These are phyloP conservation scores for Pontederia paniculata DNA, from an alignment of 176 grass and related monocot genomes.

Conservation along the genomic window DNA sequence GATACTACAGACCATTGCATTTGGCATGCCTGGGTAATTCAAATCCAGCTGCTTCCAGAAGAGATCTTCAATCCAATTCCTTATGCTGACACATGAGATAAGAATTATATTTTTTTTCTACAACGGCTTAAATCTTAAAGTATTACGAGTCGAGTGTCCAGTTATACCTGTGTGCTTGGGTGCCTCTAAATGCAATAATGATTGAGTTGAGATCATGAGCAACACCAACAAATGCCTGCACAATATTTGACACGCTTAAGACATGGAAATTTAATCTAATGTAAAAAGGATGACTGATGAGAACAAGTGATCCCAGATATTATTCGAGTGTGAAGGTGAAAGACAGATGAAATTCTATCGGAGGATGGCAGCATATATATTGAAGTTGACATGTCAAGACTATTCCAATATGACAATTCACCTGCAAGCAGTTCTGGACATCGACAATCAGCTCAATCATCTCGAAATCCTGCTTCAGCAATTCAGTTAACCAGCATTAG, in stretches of 20 bases:
- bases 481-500: constrained; percentile 12
- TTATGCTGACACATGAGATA: constrained; percentile 31
- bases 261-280: too few relatives aligned
- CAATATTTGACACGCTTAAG: background rate
- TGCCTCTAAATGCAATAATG: constrained; percentile 92
- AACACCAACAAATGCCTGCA: constrained; percentile 86
- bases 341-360: too few relatives aligned
- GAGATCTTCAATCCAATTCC: constrained; percentile 88
- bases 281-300: too few relatives aligned
- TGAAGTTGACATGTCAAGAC: too few relatives aligned
- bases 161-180: constrained; percentile 64
- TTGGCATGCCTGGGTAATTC: constrained; percentile 75
- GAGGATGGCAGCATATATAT: too few relatives aligned
- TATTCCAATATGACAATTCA: constrained; percentile 2
- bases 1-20: constrained; percentile 57
- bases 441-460: constrained; percentile 72
- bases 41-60: constrained; percentile 89
- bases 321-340: too few relatives aligned
- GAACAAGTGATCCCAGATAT: too few relatives aligned
- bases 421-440: constrained; percentile 80
- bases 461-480: constrained; percentile 53
- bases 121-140: too few relatives aligned
- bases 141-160: background rate
- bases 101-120: too few relatives aligned
- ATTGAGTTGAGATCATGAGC: constrained; percentile 47